Base-by-base conservation (phyloP, 345 rosid genomes). In the Moricandia arvensis region DNA sequence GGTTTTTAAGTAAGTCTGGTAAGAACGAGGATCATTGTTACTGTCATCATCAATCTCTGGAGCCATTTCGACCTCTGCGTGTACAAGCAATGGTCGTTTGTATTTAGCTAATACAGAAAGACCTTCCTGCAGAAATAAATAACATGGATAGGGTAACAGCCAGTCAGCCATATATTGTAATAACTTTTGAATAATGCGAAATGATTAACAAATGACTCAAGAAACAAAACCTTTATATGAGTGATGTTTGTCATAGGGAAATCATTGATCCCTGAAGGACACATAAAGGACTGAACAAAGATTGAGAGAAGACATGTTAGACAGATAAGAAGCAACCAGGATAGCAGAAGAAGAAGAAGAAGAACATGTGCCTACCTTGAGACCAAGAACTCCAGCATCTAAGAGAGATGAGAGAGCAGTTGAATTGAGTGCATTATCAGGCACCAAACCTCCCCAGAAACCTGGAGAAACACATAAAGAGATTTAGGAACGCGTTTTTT, bases 391-490 rank as follows among this genome's bases (percentile, higher is more conserved):
- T 66, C 99, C 97, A 58, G 91, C 93, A 51, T 69, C 81, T 67
- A 95, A 82, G 21, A 95, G 96, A 74, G 91, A 91, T 74, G 81
- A 84, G 16, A 95, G 84, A 51, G 86, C 83, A 71, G 77, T 86
- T 79, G 87, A 80, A 67, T 92, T 87, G 18, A 82, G 87, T 69
- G 99, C 99, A 83, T 95, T 95, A 33, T 82, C 97, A 70, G 99
- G 97, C 66, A 90, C 97, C 58, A 92, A 82, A 73, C 99, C 97
- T 74, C 99, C 99, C 99, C 99, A 95, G 54, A 95, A 95, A 60
- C 99, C 99, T 92, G 82, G 62, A 81, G 43, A 68, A 18, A 27
- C 31, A 34, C 29, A n/a, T n/a, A 41, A 17, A 43, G 10, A 35
- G 3, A 37, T 8, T 73, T 71, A 51, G 38, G 15, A 58, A 59